Conservation (phyloP, 2,329 filamentous ascomycete genomes). For the Tolypocladium tundrense region DNA sequence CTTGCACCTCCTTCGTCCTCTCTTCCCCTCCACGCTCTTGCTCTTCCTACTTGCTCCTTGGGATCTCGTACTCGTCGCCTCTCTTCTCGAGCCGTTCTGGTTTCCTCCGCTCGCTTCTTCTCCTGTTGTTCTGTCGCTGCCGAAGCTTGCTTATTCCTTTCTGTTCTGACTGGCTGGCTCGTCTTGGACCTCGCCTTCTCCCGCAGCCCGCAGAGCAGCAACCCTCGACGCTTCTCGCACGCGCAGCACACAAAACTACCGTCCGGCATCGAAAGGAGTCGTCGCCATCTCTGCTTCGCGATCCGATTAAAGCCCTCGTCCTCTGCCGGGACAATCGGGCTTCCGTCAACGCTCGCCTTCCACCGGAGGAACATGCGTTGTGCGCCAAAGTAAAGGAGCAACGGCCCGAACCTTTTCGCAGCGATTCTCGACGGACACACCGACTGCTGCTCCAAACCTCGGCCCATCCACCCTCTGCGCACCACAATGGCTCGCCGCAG, state of each 20-base stretch:
- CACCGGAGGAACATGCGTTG: background rate
- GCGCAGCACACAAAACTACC: background rate
- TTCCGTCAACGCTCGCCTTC: background rate
- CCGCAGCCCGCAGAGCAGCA: background rate
- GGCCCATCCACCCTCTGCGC: background rate
- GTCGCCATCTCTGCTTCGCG: background rate
- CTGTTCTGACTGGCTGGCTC: background rate
- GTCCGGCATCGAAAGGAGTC: background rate
- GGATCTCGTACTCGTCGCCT: background rate
- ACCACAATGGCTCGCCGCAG: constrained; percentile 21
- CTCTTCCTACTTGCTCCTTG: background rate
- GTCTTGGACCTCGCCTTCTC: background rate
- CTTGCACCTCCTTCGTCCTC: background rate
- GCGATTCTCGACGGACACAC: background rate
- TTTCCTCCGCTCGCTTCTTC: background rate
- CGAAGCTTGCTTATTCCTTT: background rate
- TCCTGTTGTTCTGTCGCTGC: background rate
- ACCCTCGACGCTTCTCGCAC: background rate
- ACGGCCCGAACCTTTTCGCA: background rate
- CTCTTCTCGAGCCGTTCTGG: background rate
- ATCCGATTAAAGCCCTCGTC: no score
- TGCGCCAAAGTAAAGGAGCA: background rate
- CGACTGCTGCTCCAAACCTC: background rate
- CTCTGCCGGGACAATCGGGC: background rate
- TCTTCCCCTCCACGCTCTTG: background rate